Base-by-base conservation (phyloP, 164 flowering plant genomes). In the Annona squamosa region DNA sequence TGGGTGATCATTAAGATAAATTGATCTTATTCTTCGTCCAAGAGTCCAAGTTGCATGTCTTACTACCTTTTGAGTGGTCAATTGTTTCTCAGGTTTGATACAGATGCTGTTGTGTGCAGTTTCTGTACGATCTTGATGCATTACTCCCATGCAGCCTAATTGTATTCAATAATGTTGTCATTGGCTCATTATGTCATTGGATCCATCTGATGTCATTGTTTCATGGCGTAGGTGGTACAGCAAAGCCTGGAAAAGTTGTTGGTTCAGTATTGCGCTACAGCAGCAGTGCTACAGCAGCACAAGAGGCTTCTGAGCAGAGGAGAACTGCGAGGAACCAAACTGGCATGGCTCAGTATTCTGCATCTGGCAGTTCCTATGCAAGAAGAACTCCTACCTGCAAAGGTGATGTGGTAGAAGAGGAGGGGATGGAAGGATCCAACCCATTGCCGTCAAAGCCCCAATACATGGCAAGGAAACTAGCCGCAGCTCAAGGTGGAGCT, bases 211-310 rank as follows among this genome's bases (percentile, higher is more conserved):
- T 52, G 13, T 18, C 13, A 4, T 1, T 63, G 44, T 57, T 65
- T 52, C 59, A 64, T 56, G 16, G 67, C 71, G 74, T 80, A 86
- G 93, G 88, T 44, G 84, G 80, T 71, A 85, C 85, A 73, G 94
- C 97, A 69, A 88, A 90, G 79, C 98, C 98, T 4, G 98, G 97
- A 26, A 94, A 91, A 74, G 94, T 88, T 17, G 88, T 91, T 43
- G 84, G 97, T 52, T 85, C 97, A 0, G 90, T 88, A 13, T 59
- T 90, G 75, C 91, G 90, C 48, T 89, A 92, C 80, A 87, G 90
- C 80, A 86, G 88, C 76, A 84, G 94, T 71, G 67, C 6, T 26
- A 82, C 81, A 43, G 86, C 90, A 19, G 77, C 89, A 65, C 77
- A 84, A 37, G 91, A 86, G 74, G 81, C 72, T 52, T 78, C 77